A percentile compares a stretch with the other conserved stretches of the same genome.
Evolutionary conservation across 441 rosid species (phyloP).

Genomic region (Pelargonium myrrhifolium): DNA sequence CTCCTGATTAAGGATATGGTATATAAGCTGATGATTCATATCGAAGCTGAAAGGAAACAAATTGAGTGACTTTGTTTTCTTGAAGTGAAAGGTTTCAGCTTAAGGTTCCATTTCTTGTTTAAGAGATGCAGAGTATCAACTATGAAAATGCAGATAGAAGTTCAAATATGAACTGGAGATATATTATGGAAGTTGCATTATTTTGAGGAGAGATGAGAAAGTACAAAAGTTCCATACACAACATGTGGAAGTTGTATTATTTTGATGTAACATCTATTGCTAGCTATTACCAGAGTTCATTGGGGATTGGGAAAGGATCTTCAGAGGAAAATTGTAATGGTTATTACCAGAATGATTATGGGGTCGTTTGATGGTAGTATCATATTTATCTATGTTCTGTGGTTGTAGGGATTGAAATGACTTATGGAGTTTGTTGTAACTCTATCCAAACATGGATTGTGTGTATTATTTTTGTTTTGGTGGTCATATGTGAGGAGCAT

Average conservation of each 20-base stretch:
- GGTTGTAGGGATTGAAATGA: not conserved
- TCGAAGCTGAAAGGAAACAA: conserved; percentile 23
- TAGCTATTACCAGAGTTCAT: conserved; percentile 10
- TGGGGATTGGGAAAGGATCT: conserved; percentile 9
- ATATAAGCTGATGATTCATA: conserved; percentile 20
- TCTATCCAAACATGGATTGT: conserved; percentile 1
- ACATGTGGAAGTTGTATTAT: conserved; percentile 16
- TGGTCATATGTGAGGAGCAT: conserved; percentile 14
- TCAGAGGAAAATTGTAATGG: conserved; percentile 3
- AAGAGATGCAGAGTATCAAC: conserved; percentile 20
- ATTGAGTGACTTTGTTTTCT: conserved; percentile 22
- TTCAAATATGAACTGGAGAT: not conserved
- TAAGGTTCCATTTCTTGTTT: conserved; percentile 14
- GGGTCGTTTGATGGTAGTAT: conserved; percentile 19
- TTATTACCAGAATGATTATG: conserved; percentile 6
- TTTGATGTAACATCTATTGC: not conserved
- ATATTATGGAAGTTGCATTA: not conserved
- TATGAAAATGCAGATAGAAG: not conserved
- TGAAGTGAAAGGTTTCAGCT: conserved; percentile 25
- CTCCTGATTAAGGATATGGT: conserved; percentile 19
- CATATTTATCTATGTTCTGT: not conserved
- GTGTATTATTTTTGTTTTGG: conserved; percentile 15
- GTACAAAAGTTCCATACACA: conserved; percentile 13
- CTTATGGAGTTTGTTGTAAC: conserved; percentile 4
- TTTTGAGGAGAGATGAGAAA: conserved; percentile 15